Evolutionary conservation across 1,139 yeast species (phyloP), one percentile per base, ranked within the genome.

Genomic region (Pichia inconspicua): DNA sequence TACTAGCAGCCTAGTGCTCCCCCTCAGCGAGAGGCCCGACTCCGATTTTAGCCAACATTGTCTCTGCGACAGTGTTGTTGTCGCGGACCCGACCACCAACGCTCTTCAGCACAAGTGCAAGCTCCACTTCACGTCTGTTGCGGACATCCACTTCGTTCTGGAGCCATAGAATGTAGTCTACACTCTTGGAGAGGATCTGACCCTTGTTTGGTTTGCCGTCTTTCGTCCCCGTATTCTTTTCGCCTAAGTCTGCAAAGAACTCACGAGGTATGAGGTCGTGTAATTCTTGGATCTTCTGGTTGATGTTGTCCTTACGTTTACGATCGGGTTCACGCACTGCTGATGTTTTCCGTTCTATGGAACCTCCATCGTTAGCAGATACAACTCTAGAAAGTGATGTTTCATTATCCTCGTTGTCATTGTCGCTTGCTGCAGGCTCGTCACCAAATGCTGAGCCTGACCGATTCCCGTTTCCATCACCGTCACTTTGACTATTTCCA

Each of bases 151-250:
- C 86, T 50, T 78, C 73, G 52, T 78, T 78, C 66, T 89, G 96
- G 41, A 90, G 68, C 56, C 72, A 71, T 54, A 80, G 82, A 47
- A 90, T 81, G 61, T 88, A 90, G 57, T 88, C 96, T 3, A 89
- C 95, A 0, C 94, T 79, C 59, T 86, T 84, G 19, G 89, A 77
- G 53, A 90, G 70, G 11, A 90, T 86, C 58, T 89, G 95, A 1
- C 97, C 97, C 68, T 90, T 90, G 62, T 89, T 89, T 1, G 97
- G 97, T 57, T 84, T 84, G 4, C 95, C 96, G 59, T 87, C 96
- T 55, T 84, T 85, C 3, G 89, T 79, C 4, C 89, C 86, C 14
- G 82, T 72, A 25, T 77, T 75, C 19, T 48, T 48, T 44, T 75
- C 72, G 45, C 65, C 64, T 12, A 53, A 47, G 27, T 65, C 66